phyloP scores from a whole-genome alignment of 78 protist species.

The Dictyostelium purpureum region DNA sequence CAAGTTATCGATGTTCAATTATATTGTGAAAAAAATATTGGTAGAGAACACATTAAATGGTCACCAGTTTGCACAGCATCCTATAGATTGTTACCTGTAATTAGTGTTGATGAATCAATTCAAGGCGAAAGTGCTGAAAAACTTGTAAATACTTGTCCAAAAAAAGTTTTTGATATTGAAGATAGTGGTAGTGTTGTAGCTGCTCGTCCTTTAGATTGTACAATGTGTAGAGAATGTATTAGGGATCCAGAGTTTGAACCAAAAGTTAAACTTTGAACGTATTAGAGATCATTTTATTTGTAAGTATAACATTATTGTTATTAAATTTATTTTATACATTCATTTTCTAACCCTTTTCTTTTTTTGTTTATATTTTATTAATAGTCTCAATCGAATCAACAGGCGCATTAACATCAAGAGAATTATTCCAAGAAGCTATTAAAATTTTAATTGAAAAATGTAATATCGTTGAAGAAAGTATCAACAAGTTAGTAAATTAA shows the following conservation, averaged over 20 bases:
- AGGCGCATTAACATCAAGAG: constrained; percentile 61
- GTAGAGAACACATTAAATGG: constrained; percentile 97
- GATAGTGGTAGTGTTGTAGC: constrained; percentile 73
- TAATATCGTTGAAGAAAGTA: constrained; percentile 39
- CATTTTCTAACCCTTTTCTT: background rate
- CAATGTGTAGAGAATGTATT: constrained; percentile 95
- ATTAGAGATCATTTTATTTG: constrained; percentile 94
- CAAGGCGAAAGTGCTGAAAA: constrained; percentile 83
- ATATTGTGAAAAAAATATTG: constrained; percentile 89
- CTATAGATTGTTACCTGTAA: constrained; percentile 92
- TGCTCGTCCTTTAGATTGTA: constrained; percentile 86
- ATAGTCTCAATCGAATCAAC: constrained; percentile 80
- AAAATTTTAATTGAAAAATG: constrained; percentile 72
- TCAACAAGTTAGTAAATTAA: constrained; percentile 2
- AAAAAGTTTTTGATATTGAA: constrained; percentile 94
- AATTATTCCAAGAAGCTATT: constrained; percentile 71
- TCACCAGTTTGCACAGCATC: constrained; percentile 97
- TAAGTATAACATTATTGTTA: constrained; percentile 22
- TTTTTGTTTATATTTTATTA: background rate
- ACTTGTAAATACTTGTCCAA: constrained; percentile 82
- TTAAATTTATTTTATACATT: background rate
- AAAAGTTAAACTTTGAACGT: constrained; percentile 74
- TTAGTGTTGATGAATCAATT: constrained; percentile 48
- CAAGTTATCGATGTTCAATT: constrained; percentile 75
- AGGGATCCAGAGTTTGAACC: constrained; percentile 78